Evolutionary conservation across 192 early-diverging fungal genomes (phyloP).

Genomic region (Backusella morwellensis): DNA sequence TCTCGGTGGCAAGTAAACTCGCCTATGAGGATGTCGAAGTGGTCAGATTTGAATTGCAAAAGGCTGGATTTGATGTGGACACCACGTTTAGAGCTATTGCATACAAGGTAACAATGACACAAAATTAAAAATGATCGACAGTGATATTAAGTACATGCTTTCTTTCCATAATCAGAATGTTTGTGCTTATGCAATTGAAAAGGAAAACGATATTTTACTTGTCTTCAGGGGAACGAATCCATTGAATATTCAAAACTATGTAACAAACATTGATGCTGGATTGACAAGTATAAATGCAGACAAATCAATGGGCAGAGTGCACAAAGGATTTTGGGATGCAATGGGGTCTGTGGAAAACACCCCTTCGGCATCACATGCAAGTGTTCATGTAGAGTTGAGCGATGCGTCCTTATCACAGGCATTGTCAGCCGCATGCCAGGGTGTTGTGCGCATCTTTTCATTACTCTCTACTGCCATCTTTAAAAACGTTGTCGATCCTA

Average conservation of each 20-base stretch:
- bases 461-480: constrained; percentile 40
- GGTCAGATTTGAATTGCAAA: constrained; percentile 47
- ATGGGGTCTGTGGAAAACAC: constrained; percentile 37
- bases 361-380: neutral
- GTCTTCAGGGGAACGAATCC: constrained; percentile 58
- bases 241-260: constrained; percentile 53
- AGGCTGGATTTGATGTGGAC: constrained; percentile 48
- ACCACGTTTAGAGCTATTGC: constrained; percentile 50
- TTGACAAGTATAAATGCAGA: constrained; percentile 16
- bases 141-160: neutral
- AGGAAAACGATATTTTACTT: constrained; percentile 50
- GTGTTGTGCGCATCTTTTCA: constrained; percentile 32
- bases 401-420: constrained; percentile 44
- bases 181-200: constrained; percentile 51
- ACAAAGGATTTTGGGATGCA: constrained; percentile 54
- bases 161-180: constrained; percentile 37
- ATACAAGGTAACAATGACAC: constrained; percentile 42
- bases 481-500: constrained; percentile 47
- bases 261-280: constrained; percentile 44
- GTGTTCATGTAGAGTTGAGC: constrained; percentile 41
- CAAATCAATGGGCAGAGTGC: constrained; percentile 44
- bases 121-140: neutral
- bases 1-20: constrained; percentile 48
- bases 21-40: constrained; percentile 52
- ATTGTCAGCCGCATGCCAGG: constrained; percentile 35